Conservation (phyloP, 805 yeast genomes). For the Monosporozyma aerobia region DNA sequence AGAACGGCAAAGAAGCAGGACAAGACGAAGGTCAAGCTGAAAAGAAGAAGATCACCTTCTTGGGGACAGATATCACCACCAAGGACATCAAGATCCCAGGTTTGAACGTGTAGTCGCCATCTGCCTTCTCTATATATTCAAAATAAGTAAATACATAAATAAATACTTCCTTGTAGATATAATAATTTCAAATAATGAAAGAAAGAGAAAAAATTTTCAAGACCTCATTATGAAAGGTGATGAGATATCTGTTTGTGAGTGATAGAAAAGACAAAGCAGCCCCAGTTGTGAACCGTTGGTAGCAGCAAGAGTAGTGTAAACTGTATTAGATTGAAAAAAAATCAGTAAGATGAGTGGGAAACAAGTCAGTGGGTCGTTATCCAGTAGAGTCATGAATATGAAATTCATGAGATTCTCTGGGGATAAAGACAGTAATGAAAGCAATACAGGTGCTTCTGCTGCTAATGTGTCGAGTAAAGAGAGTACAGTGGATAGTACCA, state of each 20-base stretch:
- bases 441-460: constrained; percentile 25
- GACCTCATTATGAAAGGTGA: neutral
- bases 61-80: constrained; percentile 17
- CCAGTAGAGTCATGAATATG: constrained; percentile 76
- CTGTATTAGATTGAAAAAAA: neutral
- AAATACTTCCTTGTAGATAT: neutral
- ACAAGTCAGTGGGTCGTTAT: constrained; percentile 32
- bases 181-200: too few relatives aligned
- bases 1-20: neutral
- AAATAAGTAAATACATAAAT: neutral
- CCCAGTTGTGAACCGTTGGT: too few relatives aligned
- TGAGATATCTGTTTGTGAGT: too few relatives aligned
- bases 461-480: constrained; percentile 15
- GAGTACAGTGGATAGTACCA: neutral
- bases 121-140: neutral
- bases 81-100: constrained; percentile 26
- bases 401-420: constrained; percentile 53
- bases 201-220: neutral
- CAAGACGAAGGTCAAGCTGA: neutral
- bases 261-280: too few relatives aligned
- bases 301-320: neutral
- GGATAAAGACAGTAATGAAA: constrained; percentile 27
- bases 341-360: neutral
- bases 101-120: constrained; percentile 11
- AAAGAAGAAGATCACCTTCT: constrained; percentile 1